Percentiles rank a stretch among this genome's conserved stretches.
These are phyloP conservation scores for Pseudocercospora pini-densiflorae DNA, from an alignment of 2,329 filamentous ascomycete species.

Conservation along the genomic window DNA sequence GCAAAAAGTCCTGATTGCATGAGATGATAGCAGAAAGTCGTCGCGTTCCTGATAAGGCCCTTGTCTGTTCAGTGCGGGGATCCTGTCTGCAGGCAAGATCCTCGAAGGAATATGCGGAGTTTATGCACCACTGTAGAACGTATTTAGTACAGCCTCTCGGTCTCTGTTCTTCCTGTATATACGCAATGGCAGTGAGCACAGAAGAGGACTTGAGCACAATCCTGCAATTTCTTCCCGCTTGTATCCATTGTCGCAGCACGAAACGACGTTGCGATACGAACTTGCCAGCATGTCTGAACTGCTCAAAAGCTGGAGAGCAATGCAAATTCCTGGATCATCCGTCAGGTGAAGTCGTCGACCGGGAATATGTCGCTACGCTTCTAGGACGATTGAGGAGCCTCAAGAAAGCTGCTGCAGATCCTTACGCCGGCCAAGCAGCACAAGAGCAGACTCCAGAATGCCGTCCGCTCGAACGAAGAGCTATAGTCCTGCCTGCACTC, in stretches of 20 bases:
- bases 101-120: background rate
- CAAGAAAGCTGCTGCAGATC: background rate
- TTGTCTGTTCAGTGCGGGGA: background rate
- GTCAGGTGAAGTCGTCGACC: constrained; percentile 71
- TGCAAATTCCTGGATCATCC: constrained; percentile 97
- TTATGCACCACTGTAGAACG: background rate
- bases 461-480: background rate
- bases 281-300: constrained; percentile 2
- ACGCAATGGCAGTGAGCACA: background rate
- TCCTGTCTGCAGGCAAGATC: background rate
- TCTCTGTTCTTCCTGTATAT: too few species aligned
- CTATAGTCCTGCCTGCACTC: background rate
- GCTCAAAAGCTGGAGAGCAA: constrained; percentile 73
- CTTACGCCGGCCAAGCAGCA: background rate
- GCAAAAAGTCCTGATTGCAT: background rate
- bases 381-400: background rate
- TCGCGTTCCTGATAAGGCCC: background rate
- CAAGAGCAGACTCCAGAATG: background rate
- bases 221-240: background rate
- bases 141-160: background rate
- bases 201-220: background rate
- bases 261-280: constrained; percentile 5
- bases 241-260: background rate
- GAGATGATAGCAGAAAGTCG: background rate
- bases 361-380: background rate